Percentiles rank a stretch among this genome's conserved stretches.
These are phyloP conservation scores for Colletotrichum acutatum DNA, from an alignment of 2,329 filamentous ascomycete species.

Conservation along the genomic window DNA sequence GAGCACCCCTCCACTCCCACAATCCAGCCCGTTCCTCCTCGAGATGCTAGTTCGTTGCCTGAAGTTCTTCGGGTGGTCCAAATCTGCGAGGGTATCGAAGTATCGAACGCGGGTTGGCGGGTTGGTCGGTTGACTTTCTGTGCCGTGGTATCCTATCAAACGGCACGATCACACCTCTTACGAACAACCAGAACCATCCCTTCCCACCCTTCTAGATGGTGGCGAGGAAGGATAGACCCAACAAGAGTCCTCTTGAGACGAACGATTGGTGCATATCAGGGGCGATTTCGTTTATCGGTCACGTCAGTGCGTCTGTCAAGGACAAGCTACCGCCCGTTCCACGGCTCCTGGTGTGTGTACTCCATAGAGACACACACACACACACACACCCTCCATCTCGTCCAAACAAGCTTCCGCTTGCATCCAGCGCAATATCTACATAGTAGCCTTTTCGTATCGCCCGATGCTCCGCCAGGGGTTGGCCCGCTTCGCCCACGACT, in stretches of 20 bases:
- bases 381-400: neutral
- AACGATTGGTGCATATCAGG: neutral
- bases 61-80: neutral
- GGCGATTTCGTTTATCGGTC: conserved; percentile 18
- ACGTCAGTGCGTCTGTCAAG: conserved; percentile 15
- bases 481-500: conserved; percentile 22
- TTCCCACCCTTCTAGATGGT: conserved; percentile 18
- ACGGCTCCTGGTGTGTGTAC: neutral
- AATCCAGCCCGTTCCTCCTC: neutral
- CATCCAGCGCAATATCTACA: conserved; percentile 3
- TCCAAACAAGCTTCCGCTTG: conserved; percentile 20
- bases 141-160: conserved; percentile 27
- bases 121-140: neutral
- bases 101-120: conserved; percentile 2
- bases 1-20: conserved; percentile 1
- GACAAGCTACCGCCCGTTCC: neutral
- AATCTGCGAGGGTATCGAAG: neutral
- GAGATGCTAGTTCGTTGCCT: neutral
- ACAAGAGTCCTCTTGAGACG: neutral
- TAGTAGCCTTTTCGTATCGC: conserved; percentile 11
- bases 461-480: conserved; percentile 21
- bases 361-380: too few relatives aligned
- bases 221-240: conserved; percentile 5
- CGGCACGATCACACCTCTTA: neutral
- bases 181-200: neutral